phyloP scores from a whole-genome alignment of 2,329 filamentous ascomycete genomes.

The Alternaria incomplexa region DNA sequence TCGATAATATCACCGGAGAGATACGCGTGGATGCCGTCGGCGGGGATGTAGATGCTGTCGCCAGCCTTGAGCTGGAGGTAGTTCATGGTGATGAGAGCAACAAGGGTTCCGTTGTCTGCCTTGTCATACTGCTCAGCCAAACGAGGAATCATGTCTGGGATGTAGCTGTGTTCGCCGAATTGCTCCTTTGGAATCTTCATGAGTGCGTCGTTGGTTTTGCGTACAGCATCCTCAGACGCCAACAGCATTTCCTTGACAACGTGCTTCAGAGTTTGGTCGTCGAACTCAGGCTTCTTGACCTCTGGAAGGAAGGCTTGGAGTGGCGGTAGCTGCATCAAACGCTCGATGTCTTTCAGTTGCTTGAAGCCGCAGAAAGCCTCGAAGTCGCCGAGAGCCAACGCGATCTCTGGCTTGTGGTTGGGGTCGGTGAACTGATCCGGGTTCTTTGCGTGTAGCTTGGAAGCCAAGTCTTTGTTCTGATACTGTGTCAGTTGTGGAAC shows the following conservation, averaged over 20 bases:
- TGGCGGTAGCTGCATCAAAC: constrained; percentile 63
- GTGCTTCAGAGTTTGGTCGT: constrained; percentile 63
- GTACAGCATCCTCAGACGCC: constrained; percentile 60
- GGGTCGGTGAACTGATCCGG: constrained; percentile 71
- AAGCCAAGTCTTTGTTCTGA: constrained; percentile 67
- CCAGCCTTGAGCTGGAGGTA: constrained; percentile 70
- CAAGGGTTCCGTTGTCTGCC: constrained; percentile 69
- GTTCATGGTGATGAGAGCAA: constrained; percentile 77
- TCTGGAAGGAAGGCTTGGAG: constrained; percentile 61
- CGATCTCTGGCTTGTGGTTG: constrained; percentile 84
- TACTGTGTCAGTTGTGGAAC: constrained; percentile 4
- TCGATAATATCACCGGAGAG: constrained; percentile 76
- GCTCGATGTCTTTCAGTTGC: constrained; percentile 64
- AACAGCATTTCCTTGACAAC: constrained; percentile 63
- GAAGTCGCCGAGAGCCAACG: constrained; percentile 72
- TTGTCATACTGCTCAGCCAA: constrained; percentile 69
- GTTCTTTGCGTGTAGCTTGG: constrained; percentile 67
- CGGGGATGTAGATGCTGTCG: constrained; percentile 72
- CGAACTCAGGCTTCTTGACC: constrained; percentile 54
- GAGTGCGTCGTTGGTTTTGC: constrained; percentile 60
- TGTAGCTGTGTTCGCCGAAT: constrained; percentile 63
- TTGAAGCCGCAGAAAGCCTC: constrained; percentile 81
- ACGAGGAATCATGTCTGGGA: constrained; percentile 68
- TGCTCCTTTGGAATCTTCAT: constrained; percentile 55
- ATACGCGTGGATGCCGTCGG: constrained; percentile 77